Evolutionary conservation across 2,329 filamentous ascomycete genomes (phyloP).

Genomic region (Phaeosphaeriaceae sp.): DNA sequence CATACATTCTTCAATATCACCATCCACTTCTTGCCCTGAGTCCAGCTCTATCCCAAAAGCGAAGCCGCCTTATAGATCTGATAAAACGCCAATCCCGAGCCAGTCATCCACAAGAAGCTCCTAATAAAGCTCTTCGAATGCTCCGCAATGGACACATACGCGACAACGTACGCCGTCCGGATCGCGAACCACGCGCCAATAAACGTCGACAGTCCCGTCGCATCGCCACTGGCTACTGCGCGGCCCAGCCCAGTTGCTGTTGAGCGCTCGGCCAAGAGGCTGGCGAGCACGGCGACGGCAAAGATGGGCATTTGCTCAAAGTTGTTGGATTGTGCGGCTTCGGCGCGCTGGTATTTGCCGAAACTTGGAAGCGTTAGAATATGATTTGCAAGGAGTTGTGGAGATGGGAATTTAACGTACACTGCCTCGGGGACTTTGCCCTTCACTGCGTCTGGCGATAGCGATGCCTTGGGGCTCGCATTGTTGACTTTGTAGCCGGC

Average conservation of each 20-base stretch:
- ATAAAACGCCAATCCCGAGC: conserved; percentile 17
- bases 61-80: conserved; percentile 34
- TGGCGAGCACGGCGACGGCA: conserved; percentile 29
- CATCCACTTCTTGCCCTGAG: neutral
- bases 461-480: conserved; percentile 32
- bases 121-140: conserved; percentile 27
- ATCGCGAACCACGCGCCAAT: conserved; percentile 25
- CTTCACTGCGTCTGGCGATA: conserved; percentile 24
- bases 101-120: conserved; percentile 22
- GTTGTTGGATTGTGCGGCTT: conserved; percentile 34
- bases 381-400: neutral
- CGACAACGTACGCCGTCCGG: conserved; percentile 23
- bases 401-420: conserved; percentile 6
- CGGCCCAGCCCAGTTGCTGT: conserved; percentile 20
- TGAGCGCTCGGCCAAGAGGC: conserved; percentile 30
- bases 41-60: conserved; percentile 20
- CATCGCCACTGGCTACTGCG: conserved; percentile 17
- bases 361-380: conserved; percentile 12
- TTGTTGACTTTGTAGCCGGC: conserved; percentile 34
- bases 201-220: conserved; percentile 29
- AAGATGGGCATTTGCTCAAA: conserved; percentile 35
- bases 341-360: conserved; percentile 35
- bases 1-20: neutral
- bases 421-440: conserved; percentile 35
- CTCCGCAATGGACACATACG: conserved; percentile 29